Conservation (phyloP, 2,329 filamentous ascomycete species). For the Verticillium isaacii region DNA sequence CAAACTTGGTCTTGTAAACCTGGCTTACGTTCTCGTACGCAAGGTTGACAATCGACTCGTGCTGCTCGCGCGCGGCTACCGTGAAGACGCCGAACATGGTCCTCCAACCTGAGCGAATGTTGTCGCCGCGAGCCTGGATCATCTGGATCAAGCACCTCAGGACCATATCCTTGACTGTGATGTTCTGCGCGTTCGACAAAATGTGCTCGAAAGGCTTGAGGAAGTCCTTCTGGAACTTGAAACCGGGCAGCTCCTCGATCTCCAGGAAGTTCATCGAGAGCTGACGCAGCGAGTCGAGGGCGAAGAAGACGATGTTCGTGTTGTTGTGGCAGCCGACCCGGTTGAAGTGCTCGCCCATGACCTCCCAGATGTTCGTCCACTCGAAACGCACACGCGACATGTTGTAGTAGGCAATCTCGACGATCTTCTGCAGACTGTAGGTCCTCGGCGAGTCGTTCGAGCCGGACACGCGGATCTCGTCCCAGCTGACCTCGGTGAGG, state of each 20-base stretch:
- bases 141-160: constrained; percentile 95
- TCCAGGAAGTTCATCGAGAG: constrained; percentile 99
- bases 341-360: constrained; percentile 98
- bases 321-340: constrained; percentile 95
- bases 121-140: constrained; percentile 95
- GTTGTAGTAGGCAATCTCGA: constrained; percentile 99
- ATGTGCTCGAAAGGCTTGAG: constrained; percentile 98
- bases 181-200: constrained; percentile 84
- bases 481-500: constrained; percentile 94
- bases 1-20: constrained; percentile 93
- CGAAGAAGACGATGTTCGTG: constrained; percentile 95
- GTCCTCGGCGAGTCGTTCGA: constrained; percentile 93
- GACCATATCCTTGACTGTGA: constrained; percentile 96
- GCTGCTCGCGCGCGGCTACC: constrained; percentile 85
- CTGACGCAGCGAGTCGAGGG: constrained; percentile 89
- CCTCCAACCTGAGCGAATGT: constrained; percentile 96
- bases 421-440: constrained; percentile 95
- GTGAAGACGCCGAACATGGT: constrained; percentile 99
- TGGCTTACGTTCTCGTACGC: constrained; percentile 96
- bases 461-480: constrained; percentile 96
- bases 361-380: constrained; percentile 96
- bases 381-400: constrained; percentile 98
- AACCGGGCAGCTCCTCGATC: constrained; percentile 93
- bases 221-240: constrained; percentile 99
- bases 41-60: constrained; percentile 93